phyloP scores from a whole-genome alignment of 768 basidiomycete species.

The Calocera cornea region DNA sequence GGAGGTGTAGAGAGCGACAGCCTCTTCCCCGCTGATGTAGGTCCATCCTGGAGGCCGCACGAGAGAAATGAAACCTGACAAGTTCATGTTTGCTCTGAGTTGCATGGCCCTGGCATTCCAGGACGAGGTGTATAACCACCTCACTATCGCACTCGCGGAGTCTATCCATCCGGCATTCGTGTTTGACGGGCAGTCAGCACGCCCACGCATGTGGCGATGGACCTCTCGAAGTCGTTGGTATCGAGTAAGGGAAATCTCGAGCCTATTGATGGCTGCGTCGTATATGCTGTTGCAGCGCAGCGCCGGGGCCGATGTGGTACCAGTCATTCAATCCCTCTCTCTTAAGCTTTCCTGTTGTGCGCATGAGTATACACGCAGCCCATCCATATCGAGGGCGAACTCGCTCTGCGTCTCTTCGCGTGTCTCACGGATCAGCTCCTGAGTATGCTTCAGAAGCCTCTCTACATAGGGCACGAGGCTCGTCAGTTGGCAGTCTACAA shows the following conservation, averaged over 20 bases:
- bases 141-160: conserved; percentile 19
- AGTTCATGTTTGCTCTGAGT: conserved; percentile 26
- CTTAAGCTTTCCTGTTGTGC: not conserved
- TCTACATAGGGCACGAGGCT: conserved; percentile 82
- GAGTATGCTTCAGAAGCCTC: conserved; percentile 64
- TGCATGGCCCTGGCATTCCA: conserved; percentile 18
- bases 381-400: too few species aligned
- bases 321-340: not conserved
- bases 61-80: conserved; percentile 1
- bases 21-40: conserved; percentile 96
- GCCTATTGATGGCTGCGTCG: conserved; percentile 22
- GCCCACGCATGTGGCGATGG: conserved; percentile 21
- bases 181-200: conserved; percentile 12
- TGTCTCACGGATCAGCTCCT: conserved; percentile 24
- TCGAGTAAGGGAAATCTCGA: conserved; percentile 23
- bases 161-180: conserved; percentile 23
- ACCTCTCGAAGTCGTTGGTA: conserved; percentile 19
- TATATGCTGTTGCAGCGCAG: conserved; percentile 19
- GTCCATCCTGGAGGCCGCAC: conserved; percentile 71
- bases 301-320: conserved; percentile 11
- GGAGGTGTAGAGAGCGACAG: conserved; percentile 95
- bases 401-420: conserved; percentile 22
- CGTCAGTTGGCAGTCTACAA: conserved; percentile 68
- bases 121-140: conserved; percentile 20
- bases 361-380: too few species aligned